Percentiles rank a stretch among this genome's conserved stretches.
phyloP scores from a whole-genome alignment of 257 asterid species.

The Jacaranda mimosifolia region DNA sequence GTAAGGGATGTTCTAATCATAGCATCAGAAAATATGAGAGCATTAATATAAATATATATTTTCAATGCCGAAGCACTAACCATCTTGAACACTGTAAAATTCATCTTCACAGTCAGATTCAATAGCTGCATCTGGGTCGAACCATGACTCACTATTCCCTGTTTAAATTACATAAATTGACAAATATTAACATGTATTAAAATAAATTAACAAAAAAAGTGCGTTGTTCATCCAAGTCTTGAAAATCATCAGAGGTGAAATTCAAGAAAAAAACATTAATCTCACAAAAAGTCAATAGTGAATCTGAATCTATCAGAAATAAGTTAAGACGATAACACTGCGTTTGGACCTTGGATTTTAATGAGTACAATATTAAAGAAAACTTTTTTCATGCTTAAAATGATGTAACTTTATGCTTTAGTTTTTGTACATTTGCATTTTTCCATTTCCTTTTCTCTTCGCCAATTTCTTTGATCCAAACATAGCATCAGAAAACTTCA shows the following conservation, averaged over 20 bases:
- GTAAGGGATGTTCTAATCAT: neutral
- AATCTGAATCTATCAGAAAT: neutral
- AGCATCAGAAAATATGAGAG: neutral
- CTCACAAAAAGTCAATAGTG: neutral
- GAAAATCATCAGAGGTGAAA: neutral
- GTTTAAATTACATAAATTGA: slow-evolving; percentile 26
- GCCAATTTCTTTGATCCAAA: no score
- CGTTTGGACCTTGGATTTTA: neutral
- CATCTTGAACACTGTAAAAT: slow-evolving; percentile 91
- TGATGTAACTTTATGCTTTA: no score
- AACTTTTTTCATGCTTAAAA: no score
- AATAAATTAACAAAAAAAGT: no score
- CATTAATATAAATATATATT: neutral
- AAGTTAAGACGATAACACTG: neutral
- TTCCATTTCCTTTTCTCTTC: no score
- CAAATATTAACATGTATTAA: slow-evolving; percentile 17
- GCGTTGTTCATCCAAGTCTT: neutral
- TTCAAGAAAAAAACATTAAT: neutral
- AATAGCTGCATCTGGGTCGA: slow-evolving; percentile 68
- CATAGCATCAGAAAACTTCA: neutral
- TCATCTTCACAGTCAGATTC: slow-evolving; percentile 93
- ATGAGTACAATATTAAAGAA: no score
- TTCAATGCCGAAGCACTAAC: slow-evolving; percentile 46
- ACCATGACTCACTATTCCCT: slow-evolving; percentile 86
- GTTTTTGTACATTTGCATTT: no score